phyloP scores from a whole-genome alignment of 163 green algal genomes.

The Prototheca wickerhamii region DNA sequence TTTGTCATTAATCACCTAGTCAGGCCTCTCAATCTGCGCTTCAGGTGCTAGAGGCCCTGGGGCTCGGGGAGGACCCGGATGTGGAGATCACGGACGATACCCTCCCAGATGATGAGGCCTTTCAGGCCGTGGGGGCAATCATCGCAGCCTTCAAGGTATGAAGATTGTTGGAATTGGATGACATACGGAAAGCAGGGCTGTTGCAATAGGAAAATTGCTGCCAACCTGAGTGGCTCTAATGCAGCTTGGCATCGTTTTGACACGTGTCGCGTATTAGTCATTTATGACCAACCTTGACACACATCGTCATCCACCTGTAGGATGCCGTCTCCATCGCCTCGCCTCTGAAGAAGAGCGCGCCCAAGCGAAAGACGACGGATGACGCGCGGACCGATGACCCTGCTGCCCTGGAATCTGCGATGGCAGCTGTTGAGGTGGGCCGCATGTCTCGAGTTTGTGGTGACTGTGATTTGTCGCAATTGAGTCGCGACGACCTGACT shows the following conservation, averaged over 20 bases:
- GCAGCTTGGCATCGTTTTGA: too few relatives aligned
- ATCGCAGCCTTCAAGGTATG: slow-evolving; percentile 6
- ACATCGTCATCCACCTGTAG: too few relatives aligned
- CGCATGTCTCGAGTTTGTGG: neutral
- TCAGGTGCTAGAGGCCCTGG: slow-evolving; percentile 30
- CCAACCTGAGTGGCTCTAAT: too few relatives aligned
- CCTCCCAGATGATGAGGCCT: slow-evolving; percentile 4
- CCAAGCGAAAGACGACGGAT: too few relatives aligned
- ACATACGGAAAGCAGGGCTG: neutral
- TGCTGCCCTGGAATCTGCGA: too few relatives aligned
- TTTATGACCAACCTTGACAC: too few relatives aligned
- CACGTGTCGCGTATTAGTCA: too few relatives aligned
- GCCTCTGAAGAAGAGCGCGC: too few relatives aligned
- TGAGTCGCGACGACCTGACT: neutral
- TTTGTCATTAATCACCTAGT: neutral
- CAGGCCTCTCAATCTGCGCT: neutral
- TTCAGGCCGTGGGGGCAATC: neutral
- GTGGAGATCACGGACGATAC: slow-evolving; percentile 14
- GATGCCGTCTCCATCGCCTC: too few relatives aligned
- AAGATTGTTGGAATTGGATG: neutral
- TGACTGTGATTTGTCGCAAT: neutral
- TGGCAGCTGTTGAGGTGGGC: too few relatives aligned
- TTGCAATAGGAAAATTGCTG: too few relatives aligned
- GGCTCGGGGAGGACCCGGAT: slow-evolving; percentile 7
- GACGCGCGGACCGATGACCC: too few relatives aligned